Percentiles rank a stretch among this genome's conserved stretches.
These are phyloP conservation scores for Hevea brasiliensis DNA, from an alignment of 345 rosid genomes.

Conservation along the genomic window DNA sequence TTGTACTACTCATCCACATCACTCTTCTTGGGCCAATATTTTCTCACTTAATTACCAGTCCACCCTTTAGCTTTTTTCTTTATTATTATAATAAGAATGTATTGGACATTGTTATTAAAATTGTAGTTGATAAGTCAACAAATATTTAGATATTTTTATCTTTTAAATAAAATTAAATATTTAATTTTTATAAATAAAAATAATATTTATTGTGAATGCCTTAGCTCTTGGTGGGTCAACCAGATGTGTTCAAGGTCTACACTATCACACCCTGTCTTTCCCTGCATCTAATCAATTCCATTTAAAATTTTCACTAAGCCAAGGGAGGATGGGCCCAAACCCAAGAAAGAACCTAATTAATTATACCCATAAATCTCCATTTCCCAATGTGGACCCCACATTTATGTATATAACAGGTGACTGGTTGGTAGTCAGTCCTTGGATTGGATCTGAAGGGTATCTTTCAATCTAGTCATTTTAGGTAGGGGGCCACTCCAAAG, in stretches of 20 bases:
- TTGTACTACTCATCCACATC: neutral
- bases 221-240: too few species aligned
- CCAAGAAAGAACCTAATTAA: neutral
- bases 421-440: conserved; percentile 35
- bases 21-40: neutral
- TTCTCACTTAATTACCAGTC: neutral
- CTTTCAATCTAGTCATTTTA: conserved; percentile 23
- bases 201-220: too few species aligned
- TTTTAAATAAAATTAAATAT: too few species aligned
- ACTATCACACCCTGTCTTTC: too few species aligned
- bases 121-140: too few species aligned
- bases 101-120: too few species aligned
- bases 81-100: too few species aligned
- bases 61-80: neutral
- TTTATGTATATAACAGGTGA: neutral
- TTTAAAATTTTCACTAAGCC: conserved; percentile 3
- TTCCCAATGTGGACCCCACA: conserved; percentile 20
- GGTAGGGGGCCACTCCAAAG: conserved; percentile 15
- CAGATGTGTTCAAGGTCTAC: too few species aligned
- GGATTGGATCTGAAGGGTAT: conserved; percentile 34
- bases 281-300: conserved; percentile 5
- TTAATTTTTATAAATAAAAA: too few species aligned
- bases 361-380: neutral
- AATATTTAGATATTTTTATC: too few species aligned
- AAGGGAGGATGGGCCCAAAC: conserved; percentile 1